Percentiles rank a stretch among this genome's conserved stretches.
Evolutionary conservation across 148 eudicot genomes (phyloP).

Genomic region (Spergularia marina): DNA sequence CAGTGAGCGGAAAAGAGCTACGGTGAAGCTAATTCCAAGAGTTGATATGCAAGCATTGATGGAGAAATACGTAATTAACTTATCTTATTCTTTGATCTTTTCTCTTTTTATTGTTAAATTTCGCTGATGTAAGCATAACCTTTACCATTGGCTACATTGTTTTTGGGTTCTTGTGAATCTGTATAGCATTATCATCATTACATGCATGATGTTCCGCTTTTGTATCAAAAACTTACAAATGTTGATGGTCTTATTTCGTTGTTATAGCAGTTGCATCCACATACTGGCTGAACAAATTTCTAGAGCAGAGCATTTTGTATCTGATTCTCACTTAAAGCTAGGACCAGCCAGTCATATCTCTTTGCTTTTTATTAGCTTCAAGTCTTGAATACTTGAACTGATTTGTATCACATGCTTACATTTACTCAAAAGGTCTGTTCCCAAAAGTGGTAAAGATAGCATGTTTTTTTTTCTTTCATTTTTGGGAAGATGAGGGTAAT

Average conservation of each 20-base stretch:
- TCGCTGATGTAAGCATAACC: not conserved
- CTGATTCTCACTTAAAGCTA: not conserved
- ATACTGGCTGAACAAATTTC: not conserved
- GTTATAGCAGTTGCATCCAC: not conserved
- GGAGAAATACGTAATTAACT: conserved; percentile 65
- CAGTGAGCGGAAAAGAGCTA: conserved; percentile 65
- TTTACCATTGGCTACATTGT: not conserved
- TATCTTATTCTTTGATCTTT: not conserved
- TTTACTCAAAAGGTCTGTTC: not conserved
- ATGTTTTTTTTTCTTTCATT: not conserved
- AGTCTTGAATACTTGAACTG: not conserved
- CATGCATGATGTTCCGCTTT: not conserved
- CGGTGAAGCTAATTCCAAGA: conserved; percentile 91
- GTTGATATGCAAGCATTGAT: conserved; percentile 82
- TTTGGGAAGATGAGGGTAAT: not conserved
- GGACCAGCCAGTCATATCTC: not conserved
- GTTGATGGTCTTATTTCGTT: not conserved
- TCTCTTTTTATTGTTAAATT: not conserved
- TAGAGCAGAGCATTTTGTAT: not conserved
- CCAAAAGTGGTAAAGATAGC: not conserved
- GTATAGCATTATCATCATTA: not conserved
- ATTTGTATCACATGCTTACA: not conserved
- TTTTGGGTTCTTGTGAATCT: not conserved
- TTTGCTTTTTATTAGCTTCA: not conserved
- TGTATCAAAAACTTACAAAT: not conserved